These are phyloP conservation scores for Aspergillus chevalieri DNA, from an alignment of 2,329 filamentous ascomycete genomes.

Conservation along the genomic window DNA sequence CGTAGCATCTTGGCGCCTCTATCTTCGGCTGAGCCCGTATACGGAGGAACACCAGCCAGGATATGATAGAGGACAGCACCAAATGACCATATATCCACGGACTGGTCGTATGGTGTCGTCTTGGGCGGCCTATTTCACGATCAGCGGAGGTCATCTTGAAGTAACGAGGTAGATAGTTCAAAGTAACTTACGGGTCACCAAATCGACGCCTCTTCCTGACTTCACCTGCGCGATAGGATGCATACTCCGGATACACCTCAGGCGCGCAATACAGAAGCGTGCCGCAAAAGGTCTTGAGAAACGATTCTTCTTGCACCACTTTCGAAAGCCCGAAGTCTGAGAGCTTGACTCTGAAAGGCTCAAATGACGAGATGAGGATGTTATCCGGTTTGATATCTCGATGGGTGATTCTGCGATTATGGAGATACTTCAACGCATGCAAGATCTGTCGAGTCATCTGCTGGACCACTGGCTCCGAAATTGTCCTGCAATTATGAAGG, in stretches of 20 bases:
- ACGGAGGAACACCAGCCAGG: slow-evolving; percentile 74
- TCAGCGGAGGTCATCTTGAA: slow-evolving; percentile 9
- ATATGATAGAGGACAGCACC: slow-evolving; percentile 86
- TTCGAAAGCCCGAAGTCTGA: slow-evolving; percentile 97
- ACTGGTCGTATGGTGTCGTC: slow-evolving; percentile 71
- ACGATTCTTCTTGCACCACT: slow-evolving; percentile 84
- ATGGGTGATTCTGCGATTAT: slow-evolving; percentile 84
- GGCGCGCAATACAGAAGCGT: slow-evolving; percentile 94
- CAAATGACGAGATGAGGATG: slow-evolving; percentile 69
- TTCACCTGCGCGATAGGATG: slow-evolving; percentile 55
- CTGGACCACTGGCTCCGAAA: slow-evolving; percentile 65
- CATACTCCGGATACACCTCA: slow-evolving; percentile 84
- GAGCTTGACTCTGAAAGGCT: slow-evolving; percentile 77
- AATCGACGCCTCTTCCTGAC: slow-evolving; percentile 59
- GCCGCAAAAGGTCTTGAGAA: slow-evolving; percentile 92
- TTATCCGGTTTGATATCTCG: slow-evolving; percentile 99
- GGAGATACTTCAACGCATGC: slow-evolving; percentile 77
- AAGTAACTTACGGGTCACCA: slow-evolving; percentile 37
- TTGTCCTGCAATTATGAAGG: slow-evolving; percentile 54
- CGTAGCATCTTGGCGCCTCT: slow-evolving; percentile 70
- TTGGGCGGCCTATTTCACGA: slow-evolving; percentile 35
- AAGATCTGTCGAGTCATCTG: slow-evolving; percentile 64
- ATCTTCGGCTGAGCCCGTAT: slow-evolving; percentile 68
- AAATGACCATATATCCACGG: slow-evolving; percentile 93
- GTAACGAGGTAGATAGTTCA: neutral